These are phyloP conservation scores for Sarocladium kiliense DNA, from an alignment of 2,329 filamentous ascomycete species.

Conservation along the genomic window DNA sequence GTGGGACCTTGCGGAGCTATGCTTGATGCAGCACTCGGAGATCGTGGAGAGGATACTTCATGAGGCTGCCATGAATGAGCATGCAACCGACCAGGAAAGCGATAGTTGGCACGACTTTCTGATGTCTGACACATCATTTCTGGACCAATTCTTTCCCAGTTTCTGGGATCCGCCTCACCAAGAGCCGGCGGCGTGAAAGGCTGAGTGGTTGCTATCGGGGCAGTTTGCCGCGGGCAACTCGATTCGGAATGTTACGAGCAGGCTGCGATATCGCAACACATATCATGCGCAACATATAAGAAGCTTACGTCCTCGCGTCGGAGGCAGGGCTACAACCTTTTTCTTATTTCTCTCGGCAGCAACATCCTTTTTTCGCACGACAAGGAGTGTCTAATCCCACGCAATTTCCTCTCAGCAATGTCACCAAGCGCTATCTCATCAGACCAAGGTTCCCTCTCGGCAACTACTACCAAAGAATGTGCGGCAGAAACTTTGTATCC, in stretches of 20 bases:
- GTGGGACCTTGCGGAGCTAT: slow-evolving; percentile 49
- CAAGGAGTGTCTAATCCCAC: too few relatives aligned
- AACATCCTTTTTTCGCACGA: too few relatives aligned
- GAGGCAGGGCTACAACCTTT: too few relatives aligned
- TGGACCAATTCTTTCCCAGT: slow-evolving; percentile 29
- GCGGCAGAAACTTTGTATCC: neutral
- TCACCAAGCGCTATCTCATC: neutral
- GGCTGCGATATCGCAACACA: neutral
- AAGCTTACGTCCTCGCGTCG: too few relatives aligned
- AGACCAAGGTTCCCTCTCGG: neutral
- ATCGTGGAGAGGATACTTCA: slow-evolving; percentile 38
- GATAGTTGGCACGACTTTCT: slow-evolving; percentile 18
- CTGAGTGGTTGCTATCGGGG: neutral
- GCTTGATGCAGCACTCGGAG: slow-evolving; percentile 41
- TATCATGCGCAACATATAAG: too few relatives aligned
- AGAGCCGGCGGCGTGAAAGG: neutral
- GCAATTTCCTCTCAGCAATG: too few relatives aligned
- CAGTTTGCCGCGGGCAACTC: slow-evolving; percentile 13
- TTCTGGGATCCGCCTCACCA: slow-evolving; percentile 30
- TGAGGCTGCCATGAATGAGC: slow-evolving; percentile 12
- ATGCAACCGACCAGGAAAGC: slow-evolving; percentile 14
- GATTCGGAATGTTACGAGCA: neutral
- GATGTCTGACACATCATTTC: slow-evolving; percentile 25
- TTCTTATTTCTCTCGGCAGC: too few relatives aligned
- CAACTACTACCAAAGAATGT: neutral